phyloP scores from a whole-genome alignment of 2,329 filamentous ascomycete species.

The Colletotrichum melonis region DNA sequence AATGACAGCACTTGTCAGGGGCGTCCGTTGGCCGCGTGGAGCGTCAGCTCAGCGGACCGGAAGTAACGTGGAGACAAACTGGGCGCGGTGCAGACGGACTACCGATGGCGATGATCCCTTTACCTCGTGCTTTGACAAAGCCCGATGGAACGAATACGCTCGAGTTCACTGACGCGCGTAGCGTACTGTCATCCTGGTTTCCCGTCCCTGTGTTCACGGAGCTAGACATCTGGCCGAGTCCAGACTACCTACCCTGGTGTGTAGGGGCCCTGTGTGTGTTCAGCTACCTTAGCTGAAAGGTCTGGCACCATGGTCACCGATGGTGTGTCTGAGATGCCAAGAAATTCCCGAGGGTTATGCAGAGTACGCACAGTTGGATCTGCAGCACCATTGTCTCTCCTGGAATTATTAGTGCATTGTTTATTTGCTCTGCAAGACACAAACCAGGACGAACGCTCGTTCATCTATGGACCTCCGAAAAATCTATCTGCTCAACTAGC shows the following conservation, averaged over 20 bases:
- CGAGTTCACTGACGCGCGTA: not conserved
- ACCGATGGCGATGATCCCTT: not conserved
- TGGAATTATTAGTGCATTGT: not conserved
- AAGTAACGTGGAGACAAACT: not conserved
- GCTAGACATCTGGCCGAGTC: not conserved
- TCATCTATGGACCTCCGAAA: not conserved
- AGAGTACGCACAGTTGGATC: not conserved
- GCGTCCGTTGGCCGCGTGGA: not conserved
- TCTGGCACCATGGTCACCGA: too few species aligned
- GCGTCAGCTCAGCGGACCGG: not conserved
- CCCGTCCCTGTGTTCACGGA: not conserved
- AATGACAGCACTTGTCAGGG: conserved; percentile 8
- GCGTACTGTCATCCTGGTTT: not conserved
- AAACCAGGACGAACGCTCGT: not conserved
- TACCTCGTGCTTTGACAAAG: not conserved
- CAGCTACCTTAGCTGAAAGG: too few species aligned
- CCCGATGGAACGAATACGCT: not conserved
- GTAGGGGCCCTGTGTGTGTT: too few species aligned
- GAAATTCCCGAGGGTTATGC: too few species aligned
- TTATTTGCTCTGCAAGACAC: not conserved
- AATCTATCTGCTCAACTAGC: too few species aligned
- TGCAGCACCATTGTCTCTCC: not conserved
- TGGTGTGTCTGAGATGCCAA: too few species aligned
- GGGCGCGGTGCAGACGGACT: not conserved
- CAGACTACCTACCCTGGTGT: not conserved